A percentile compares a stretch with the other conserved stretches of the same genome.
Conservation (phyloP, 768 basidiomycete genomes). For the Russula abietina region DNA sequence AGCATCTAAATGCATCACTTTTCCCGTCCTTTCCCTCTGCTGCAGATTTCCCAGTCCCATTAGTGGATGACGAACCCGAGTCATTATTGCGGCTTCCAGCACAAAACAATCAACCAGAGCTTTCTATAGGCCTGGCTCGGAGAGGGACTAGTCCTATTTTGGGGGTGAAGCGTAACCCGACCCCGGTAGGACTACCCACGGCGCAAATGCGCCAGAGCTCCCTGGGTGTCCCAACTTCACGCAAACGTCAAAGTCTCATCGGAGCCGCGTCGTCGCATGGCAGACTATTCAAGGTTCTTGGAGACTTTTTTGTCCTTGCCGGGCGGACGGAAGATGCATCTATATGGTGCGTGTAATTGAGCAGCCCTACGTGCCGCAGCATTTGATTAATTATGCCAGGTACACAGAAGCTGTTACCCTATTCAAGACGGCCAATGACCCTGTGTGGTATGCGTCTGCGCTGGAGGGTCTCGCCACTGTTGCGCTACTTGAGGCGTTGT, state of each 20-base stretch:
- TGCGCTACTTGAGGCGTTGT: conserved; percentile 80
- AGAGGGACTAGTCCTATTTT: conserved; percentile 30
- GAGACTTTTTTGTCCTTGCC: conserved; percentile 80
- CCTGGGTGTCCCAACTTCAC: conserved; percentile 38
- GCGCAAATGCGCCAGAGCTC: conserved; percentile 47
- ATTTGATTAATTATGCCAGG: conserved; percentile 39
- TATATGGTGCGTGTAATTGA: conserved; percentile 53
- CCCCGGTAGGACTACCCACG: conserved; percentile 33
- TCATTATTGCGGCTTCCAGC: conserved; percentile 43
- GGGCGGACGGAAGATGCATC: conserved; percentile 81
- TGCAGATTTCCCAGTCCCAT: conserved; percentile 53
- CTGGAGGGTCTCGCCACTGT: conserved; percentile 82
- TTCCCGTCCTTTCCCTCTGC: conserved; percentile 58
- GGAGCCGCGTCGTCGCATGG: conserved; percentile 76
- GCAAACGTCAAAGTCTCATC: conserved; percentile 58
- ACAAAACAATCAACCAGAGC: conserved; percentile 53
- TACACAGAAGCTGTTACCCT: conserved; percentile 79
- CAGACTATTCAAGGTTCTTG: conserved; percentile 80
- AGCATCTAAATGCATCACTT: conserved; percentile 67
- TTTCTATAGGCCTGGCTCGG: conserved; percentile 30
- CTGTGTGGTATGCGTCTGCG: conserved; percentile 84
- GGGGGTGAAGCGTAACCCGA: conserved; percentile 50
- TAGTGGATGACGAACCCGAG: conserved; percentile 45
- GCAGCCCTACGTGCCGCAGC: conserved; percentile 21
- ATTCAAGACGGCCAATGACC: conserved; percentile 70